Evolutionary conservation across 2,329 filamentous ascomycete species (phyloP), one percentile per base, ranked within the genome.

Genomic region (Paramyrothecium sp.): DNA sequence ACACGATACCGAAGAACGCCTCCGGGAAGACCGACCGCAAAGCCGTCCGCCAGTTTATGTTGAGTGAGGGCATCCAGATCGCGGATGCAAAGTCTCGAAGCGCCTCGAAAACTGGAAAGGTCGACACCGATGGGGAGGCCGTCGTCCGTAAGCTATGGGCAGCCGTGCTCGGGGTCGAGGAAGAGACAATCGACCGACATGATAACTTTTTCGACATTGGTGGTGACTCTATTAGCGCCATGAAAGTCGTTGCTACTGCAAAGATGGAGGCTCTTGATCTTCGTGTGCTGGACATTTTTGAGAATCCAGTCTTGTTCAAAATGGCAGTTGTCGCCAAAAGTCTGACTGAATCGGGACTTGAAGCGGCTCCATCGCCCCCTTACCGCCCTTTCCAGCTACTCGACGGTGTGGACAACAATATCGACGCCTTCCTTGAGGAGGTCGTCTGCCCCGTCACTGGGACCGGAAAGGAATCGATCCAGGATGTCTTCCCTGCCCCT

Each of bases 141-240:
- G 30, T 60, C 47, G 34, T 58, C 17, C 54, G 54, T 16, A 53
- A 38, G 26, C 51, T 60, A 47, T 60, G 58, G 58, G 51, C 56
- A 33, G 44, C 30, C 41, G 58, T 60, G n/a, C 33, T 60, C n/a
- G 56, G 53, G 19, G 21, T 60, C n/a, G 54, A 60, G 21, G 33
- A 44, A 41, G 53, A 51, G 17, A 53, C 23, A 19, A 58, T 60
- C 51, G 55, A 54, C 22, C 49, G 53, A 53, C 41, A 56, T 51
- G 59, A 64, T 53, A 64, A 63, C 51, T 63, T 64, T 30, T 61
- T 64, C 55, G 55, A 56, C 19, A 48, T 60, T 21, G 62, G 62
- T 8, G 61, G 51, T 50, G 58, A 60, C 50, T 60, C 58, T 22
- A 57, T 60, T 38, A 52, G 44, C 47, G 56, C 56, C 21, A 58